phyloP scores from a whole-genome alignment of 306 rosid species.

The Lathyrus sativus region DNA sequence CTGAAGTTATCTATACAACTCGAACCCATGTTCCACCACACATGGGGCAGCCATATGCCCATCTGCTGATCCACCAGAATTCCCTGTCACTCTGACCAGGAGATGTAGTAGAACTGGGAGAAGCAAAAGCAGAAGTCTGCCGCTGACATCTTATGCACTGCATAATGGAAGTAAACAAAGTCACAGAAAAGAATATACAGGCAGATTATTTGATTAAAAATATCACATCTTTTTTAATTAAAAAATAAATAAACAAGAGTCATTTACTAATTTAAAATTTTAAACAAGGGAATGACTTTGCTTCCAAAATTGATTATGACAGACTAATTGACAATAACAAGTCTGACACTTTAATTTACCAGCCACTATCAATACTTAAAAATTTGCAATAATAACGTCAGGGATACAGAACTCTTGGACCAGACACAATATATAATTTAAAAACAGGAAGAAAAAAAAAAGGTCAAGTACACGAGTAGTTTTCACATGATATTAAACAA shows the following conservation, averaged over 20 bases:
- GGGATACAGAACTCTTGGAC: slow-evolving; percentile 2
- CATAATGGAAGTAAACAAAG: slow-evolving; percentile 39
- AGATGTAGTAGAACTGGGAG: slow-evolving; percentile 59
- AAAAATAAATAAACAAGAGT: slow-evolving; percentile 8
- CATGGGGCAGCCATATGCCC: slow-evolving; percentile 96
- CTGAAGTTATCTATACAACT: slow-evolving; percentile 63
- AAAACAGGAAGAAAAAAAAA: slow-evolving; percentile 19
- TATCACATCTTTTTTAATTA: background rate
- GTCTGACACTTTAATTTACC: background rate
- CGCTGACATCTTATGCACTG: slow-evolving; percentile 98
- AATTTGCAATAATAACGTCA: background rate
- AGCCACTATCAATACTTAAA: slow-evolving; percentile 20
- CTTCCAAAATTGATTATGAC: slow-evolving; percentile 19
- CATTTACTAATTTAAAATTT: background rate
- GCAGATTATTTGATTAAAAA: background rate
- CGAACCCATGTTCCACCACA: slow-evolving; percentile 99
- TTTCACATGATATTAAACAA: background rate
- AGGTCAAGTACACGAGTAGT: background rate
- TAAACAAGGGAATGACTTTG: slow-evolving; percentile 9
- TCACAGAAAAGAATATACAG: slow-evolving; percentile 15
- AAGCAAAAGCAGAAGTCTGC: slow-evolving; percentile 88
- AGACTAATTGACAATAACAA: slow-evolving; percentile 1
- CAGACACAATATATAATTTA: background rate
- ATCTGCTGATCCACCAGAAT: slow-evolving; percentile 97
- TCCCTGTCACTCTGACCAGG: slow-evolving; percentile 64